phyloP scores from a whole-genome alignment of 1,139 yeast genomes.

The Pichia sp. region DNA sequence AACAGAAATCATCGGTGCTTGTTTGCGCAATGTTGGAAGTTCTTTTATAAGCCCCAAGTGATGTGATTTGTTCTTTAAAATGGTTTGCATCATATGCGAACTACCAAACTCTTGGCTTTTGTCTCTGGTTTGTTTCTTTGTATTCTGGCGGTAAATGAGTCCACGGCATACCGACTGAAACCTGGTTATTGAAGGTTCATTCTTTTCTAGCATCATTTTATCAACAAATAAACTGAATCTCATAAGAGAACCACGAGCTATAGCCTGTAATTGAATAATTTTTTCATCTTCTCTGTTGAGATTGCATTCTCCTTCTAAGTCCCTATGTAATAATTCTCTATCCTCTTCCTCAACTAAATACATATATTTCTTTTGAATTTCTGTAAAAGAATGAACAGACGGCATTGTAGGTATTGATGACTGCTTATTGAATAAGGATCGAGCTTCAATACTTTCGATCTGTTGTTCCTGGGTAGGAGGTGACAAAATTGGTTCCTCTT shows the following conservation, averaged over 20 bases:
- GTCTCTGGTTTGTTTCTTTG: slow-evolving; percentile 7
- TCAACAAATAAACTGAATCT: slow-evolving; percentile 58
- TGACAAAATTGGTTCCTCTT: slow-evolving; percentile 1
- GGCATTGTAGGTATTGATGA: slow-evolving; percentile 3
- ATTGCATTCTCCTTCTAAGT: too few species aligned
- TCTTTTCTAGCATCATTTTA: slow-evolving; percentile 49
- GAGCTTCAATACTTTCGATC: slow-evolving; percentile 3
- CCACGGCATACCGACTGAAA: slow-evolving; percentile 30
- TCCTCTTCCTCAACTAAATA: slow-evolving; percentile 12
- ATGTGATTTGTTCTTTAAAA: slow-evolving; percentile 16
- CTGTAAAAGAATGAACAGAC: slow-evolving; percentile 10
- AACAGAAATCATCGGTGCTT: slow-evolving; percentile 20
- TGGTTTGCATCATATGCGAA: slow-evolving; percentile 11
- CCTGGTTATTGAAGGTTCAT: slow-evolving; percentile 38
- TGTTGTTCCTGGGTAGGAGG: slow-evolving; percentile 8
- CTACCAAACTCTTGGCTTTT: slow-evolving; percentile 8
- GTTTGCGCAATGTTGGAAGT: slow-evolving; percentile 8
- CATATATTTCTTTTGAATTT: slow-evolving; percentile 12
- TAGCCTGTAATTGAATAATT: slow-evolving; percentile 43
- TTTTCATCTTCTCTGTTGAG: not conserved
- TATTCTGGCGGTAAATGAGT: slow-evolving; percentile 4
- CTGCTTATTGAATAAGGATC: slow-evolving; percentile 9
- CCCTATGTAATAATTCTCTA: slow-evolving; percentile 1
- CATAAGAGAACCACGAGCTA: slow-evolving; percentile 56
- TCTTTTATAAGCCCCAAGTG: slow-evolving; percentile 17